phyloP scores from a whole-genome alignment of 306 rosid genomes.

The Inga oerstediana region DNA sequence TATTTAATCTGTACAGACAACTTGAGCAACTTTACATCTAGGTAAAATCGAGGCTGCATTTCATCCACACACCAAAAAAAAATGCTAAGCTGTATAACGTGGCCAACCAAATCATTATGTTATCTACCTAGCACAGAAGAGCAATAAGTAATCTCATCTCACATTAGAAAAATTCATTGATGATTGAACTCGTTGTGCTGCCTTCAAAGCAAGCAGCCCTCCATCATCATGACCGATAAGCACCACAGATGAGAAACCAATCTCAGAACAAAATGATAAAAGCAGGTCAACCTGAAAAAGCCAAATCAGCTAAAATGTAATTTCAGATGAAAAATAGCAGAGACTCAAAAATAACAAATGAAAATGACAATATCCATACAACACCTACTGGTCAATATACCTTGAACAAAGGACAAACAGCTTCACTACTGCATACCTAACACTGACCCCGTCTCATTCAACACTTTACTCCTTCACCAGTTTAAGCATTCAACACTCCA shows the following conservation, averaged over 20 bases:
- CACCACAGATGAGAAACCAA: conserved; percentile 93
- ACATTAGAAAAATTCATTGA: conserved; percentile 74
- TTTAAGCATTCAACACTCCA: neutral
- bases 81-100: neutral
- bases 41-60: conserved; percentile 20
- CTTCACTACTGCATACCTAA: neutral
- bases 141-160: conserved; percentile 54
- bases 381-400: neutral
- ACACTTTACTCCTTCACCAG: neutral
- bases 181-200: conserved; percentile 72
- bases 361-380: neutral
- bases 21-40: conserved; percentile 10
- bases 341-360: neutral
- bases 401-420: neutral
- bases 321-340: neutral
- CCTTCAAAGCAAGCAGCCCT: conserved; percentile 89
- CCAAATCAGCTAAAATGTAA: conserved; percentile 24
- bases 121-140: conserved; percentile 18
- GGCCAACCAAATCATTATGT: conserved; percentile 9
- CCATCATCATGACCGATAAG: conserved; percentile 98
- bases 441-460: neutral
- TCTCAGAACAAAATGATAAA: conserved; percentile 91
- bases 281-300: conserved; percentile 82
- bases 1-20: neutral
- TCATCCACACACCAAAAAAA: neutral